Evolutionary conservation across 2,329 filamentous ascomycete genomes (phyloP), one percentile per base, ranked within the genome.

Genomic region (Xylaria sp.): DNA sequence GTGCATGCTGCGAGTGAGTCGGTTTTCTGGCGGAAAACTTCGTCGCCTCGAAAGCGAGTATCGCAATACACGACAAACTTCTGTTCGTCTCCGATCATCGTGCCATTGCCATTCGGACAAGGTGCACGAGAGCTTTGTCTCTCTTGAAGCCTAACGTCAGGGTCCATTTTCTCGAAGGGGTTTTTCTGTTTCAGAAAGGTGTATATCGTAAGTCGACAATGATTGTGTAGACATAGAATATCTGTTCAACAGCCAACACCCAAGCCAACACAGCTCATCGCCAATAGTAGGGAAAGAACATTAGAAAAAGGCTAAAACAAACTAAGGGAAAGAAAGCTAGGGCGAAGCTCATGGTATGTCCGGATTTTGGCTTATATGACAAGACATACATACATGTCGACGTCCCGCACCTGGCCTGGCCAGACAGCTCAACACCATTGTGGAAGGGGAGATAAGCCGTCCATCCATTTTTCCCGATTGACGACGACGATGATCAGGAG

Each of bases 61-160:
- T 68, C 57, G 56, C 72, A 72, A 40, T 66, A 67, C 13, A 72
- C 71, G 23, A 65, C 48, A 38, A 72, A 73, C n/a, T 70, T 33
- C 46, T 73, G 63, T 33, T 63, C 44, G 40, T 46, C 59, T 17
- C 72, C 72, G 20, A 73, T 71, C 69, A 56, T 65, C 7, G 69
- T 73, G 58, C 67, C 67, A 26, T 73, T 73, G 53, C 72, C 72
- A 28, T 33, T 48, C 11, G 72, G 72, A 40, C 72, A 73, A 28
- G 72, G 72, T 48, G 46, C 38, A 59, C 40, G 63, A 56, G 59
- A 63, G 54, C 11, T 42, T 48, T 69, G 59, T 33, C 59, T 66
- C 59, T 64, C 38, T 11, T 56, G 44, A 13, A 61, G 33, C 28
- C 28, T 28, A 2, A 56, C 10, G 49, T 17, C 13, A 6, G 60